phyloP scores from a whole-genome alignment of 805 yeast genomes.

The Kodamaea hsintzibuensis region DNA sequence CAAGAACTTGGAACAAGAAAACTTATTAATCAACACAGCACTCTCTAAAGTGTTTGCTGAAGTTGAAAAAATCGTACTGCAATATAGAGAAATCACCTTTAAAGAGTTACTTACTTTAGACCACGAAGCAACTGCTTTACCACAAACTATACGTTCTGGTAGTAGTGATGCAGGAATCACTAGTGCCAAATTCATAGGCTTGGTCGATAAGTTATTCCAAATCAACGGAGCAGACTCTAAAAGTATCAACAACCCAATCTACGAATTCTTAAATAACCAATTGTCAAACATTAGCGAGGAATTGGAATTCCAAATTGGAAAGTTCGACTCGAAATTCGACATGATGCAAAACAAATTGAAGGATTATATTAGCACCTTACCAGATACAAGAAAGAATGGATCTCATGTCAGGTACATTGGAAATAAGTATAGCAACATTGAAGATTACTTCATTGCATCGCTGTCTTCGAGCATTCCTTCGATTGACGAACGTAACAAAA shows the following conservation, averaged over 20 bases:
- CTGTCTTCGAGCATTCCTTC: slow-evolving; percentile 25
- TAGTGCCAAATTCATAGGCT: slow-evolving; percentile 35
- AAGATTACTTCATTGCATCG: slow-evolving; percentile 33
- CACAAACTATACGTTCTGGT: slow-evolving; percentile 9
- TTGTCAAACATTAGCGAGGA: slow-evolving; percentile 31
- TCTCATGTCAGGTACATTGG: slow-evolving; percentile 38
- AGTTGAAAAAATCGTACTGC: slow-evolving; percentile 33
- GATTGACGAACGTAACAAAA: slow-evolving; percentile 27
- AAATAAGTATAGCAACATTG: slow-evolving; percentile 39
- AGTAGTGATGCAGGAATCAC: slow-evolving; percentile 8
- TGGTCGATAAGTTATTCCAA: slow-evolving; percentile 42
- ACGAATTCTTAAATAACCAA: slow-evolving; percentile 36
- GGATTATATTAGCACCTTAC: slow-evolving; percentile 36
- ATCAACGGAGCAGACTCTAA: slow-evolving; percentile 21
- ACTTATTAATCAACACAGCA: slow-evolving; percentile 29
- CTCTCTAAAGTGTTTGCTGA: slow-evolving; percentile 31
- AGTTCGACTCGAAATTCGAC: slow-evolving; percentile 36
- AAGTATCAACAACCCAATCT: slow-evolving; percentile 27
- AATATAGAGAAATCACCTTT: slow-evolving; percentile 36
- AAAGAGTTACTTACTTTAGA: slow-evolving; percentile 41
- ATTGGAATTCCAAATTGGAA: slow-evolving; percentile 35
- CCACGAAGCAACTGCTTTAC: slow-evolving; percentile 26
- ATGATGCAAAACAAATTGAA: slow-evolving; percentile 38
- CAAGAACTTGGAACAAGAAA: slow-evolving; percentile 23
- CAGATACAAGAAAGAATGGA: slow-evolving; percentile 33